Evolutionary conservation across 2,329 filamentous ascomycete genomes (phyloP), one percentile per base, ranked within the genome.

Genomic region (Fusarium lyarnte): DNA sequence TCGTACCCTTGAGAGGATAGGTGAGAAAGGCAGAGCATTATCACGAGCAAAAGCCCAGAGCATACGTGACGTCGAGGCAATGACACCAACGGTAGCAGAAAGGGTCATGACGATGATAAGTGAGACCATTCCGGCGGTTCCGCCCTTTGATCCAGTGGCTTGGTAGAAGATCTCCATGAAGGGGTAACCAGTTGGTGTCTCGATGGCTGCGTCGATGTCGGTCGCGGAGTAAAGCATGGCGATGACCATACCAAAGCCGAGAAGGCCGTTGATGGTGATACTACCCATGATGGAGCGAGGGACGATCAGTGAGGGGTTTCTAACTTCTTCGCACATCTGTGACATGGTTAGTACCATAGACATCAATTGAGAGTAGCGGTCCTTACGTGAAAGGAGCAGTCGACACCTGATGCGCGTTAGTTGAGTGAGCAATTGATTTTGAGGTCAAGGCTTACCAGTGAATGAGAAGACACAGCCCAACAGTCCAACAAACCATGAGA

Each of bases 101-200:
- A 77, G 7, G 1, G 74, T 74, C 74, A 76, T 76, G 17, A 76
- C 63, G 8, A 76, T 70, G 2, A 76, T 74, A 0, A 77, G 31
- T 1, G 74, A 58, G 1, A 69, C 55, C 73, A 76, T 76, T 11
- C 46, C 74, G 17, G 70, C 65, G 1, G 70, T 74, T 42, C 74
- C 74, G 1, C 6, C 53, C 5, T 70, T 61, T 5, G 74, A 77
- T 1, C 73, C 69, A 2, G 74, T 76, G 12, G 74, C 74, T 21
- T 76, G 74, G 6, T 71, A 74, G 6, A 78, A 76, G 4, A 72
- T 74, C 41, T 76, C 67, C 49, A 78, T 76, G 9, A 70, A 74
- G 0, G 76, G 76, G 2, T 76, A 75, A 4, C 74, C 74, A 6
- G 74, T 76, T 3, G 70, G 63, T 2, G 72, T 58, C 14, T 68